Conservation (phyloP, 2,329 filamentous ascomycete species). For the Alternaria burnsii region DNA sequence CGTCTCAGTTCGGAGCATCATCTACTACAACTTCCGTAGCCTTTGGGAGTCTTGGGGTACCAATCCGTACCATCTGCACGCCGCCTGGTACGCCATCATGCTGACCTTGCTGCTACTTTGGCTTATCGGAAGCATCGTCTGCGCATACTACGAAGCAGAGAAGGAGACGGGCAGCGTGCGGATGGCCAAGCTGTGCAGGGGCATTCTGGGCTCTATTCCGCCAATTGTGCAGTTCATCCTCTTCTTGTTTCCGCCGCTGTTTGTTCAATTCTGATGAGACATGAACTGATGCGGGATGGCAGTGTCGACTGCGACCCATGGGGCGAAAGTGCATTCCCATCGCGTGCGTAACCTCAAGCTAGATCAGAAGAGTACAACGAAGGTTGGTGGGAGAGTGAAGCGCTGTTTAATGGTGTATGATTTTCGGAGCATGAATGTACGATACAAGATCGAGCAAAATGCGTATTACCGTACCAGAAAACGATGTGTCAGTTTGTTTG, state of each 20-base stretch:
- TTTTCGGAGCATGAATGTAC: not conserved
- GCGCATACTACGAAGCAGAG: conserved; percentile 10
- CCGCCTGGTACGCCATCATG: conserved; percentile 13
- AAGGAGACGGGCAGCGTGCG: not conserved
- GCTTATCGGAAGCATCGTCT: conserved; percentile 15
- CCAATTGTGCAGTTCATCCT: conserved; percentile 16
- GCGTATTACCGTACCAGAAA: not conserved
- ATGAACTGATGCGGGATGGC: conserved; percentile 3
- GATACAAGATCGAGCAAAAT: not conserved
- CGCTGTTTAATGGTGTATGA: not conserved
- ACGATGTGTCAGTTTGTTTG: not conserved
- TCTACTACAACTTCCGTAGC: not conserved
- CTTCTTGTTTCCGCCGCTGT: conserved; percentile 22
- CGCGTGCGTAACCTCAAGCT: not conserved
- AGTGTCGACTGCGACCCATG: conserved; percentile 5
- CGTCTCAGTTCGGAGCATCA: conserved; percentile 4
- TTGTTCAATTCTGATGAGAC: conserved; percentile 15
- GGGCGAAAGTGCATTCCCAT: conserved; percentile 4
- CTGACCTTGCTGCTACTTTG: conserved; percentile 9
- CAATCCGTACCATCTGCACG: conserved; percentile 17
- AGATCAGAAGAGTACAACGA: not conserved
- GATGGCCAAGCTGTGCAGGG: conserved; percentile 11
- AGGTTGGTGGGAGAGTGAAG: not conserved
- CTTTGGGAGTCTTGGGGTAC: conserved; percentile 13
- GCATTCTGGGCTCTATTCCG: conserved; percentile 14